Conservation (phyloP, 768 basidiomycete genomes). For the Termitomyces sp. region DNA sequence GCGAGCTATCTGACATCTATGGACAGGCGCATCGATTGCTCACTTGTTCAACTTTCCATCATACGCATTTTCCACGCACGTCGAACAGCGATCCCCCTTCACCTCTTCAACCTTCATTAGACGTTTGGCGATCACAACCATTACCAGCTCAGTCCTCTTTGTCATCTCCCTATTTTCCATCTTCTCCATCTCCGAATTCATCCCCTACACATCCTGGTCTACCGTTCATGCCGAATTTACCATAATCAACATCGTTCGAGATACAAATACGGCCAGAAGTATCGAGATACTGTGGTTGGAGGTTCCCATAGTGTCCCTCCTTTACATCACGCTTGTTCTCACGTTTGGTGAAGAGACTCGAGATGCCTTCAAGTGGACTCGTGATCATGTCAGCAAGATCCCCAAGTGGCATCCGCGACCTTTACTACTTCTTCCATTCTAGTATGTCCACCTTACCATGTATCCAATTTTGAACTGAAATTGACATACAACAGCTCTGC, state of each 20-base stretch:
- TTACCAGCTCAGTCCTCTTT: slow-evolving; percentile 38
- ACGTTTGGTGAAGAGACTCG: slow-evolving; percentile 32
- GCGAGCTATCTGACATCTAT: not conserved
- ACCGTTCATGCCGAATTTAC: slow-evolving; percentile 37
- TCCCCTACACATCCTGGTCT: slow-evolving; percentile 42
- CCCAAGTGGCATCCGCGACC: slow-evolving; percentile 5
- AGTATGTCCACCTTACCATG: slow-evolving; percentile 12
- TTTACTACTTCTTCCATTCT: slow-evolving; percentile 15
- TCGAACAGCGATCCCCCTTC: slow-evolving; percentile 36
- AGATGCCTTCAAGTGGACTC: slow-evolving; percentile 31
- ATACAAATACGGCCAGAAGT: slow-evolving; percentile 17
- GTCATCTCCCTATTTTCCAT: slow-evolving; percentile 32
- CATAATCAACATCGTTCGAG: slow-evolving; percentile 27
- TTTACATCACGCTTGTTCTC: slow-evolving; percentile 31
- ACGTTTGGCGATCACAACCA: slow-evolving; percentile 42
- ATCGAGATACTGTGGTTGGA: slow-evolving; percentile 35
- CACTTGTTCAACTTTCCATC: slow-evolving; percentile 21
- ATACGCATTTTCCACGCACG: slow-evolving; percentile 23
- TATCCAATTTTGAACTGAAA: not conserved
- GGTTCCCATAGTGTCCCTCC: slow-evolving; percentile 30
- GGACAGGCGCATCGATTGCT: slow-evolving; percentile 28
- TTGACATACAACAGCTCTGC: not conserved
- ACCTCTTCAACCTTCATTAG: slow-evolving; percentile 49
- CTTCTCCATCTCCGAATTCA: slow-evolving; percentile 23
- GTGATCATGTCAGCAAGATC: slow-evolving; percentile 1